These are phyloP conservation scores for Alternaria hordeiaustralica DNA, from an alignment of 2,329 filamentous ascomycete genomes.

Conservation along the genomic window DNA sequence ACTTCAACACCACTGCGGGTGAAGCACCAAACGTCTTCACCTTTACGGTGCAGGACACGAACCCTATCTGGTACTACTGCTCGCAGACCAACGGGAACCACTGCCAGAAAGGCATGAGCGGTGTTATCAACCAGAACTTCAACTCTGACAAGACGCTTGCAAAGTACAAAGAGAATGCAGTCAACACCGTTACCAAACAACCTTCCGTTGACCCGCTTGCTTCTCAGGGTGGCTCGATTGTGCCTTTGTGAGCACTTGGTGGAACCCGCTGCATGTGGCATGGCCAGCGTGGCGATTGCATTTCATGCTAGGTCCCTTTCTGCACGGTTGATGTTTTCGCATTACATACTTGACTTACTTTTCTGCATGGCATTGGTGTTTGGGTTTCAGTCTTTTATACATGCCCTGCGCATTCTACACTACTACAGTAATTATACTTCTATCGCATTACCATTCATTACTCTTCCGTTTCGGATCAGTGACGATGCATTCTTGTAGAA, in stretches of 20 bases:
- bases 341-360: not conserved
- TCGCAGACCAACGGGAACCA: constrained; percentile 66
- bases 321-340: not conserved
- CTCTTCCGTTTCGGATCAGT: no score
- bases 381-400: not conserved
- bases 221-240: constrained; percentile 31
- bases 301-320: not conserved
- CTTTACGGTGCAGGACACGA: constrained; percentile 69
- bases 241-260: constrained; percentile 24
- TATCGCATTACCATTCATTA: not conserved
- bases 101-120: constrained; percentile 75
- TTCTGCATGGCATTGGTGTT: not conserved
- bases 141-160: constrained; percentile 32
- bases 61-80: constrained; percentile 82
- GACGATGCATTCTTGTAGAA: no score
- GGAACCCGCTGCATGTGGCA: not conserved
- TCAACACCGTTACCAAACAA: constrained; percentile 28
- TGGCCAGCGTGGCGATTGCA: not conserved
- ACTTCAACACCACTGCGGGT: constrained; percentile 57
- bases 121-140: constrained; percentile 68
- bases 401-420: not conserved
- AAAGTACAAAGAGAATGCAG: constrained; percentile 37
- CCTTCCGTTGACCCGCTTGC: constrained; percentile 22
- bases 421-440: not conserved
- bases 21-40: constrained; percentile 62